Conservation (phyloP, 331 rosid species). For the Telfairia occidentalis region DNA sequence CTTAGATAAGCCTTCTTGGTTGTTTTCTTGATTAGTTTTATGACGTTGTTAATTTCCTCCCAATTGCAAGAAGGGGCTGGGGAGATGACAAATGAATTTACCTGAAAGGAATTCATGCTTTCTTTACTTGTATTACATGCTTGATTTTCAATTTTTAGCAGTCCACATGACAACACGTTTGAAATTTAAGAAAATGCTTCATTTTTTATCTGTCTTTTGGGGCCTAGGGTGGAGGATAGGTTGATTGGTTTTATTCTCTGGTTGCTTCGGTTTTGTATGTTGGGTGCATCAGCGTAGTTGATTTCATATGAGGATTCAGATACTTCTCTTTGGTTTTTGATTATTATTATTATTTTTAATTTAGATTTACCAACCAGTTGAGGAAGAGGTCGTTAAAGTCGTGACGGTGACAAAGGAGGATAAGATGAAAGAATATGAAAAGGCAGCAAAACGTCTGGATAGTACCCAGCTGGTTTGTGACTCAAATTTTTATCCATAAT, state of each 20-base stretch:
- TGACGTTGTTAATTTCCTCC: background rate
- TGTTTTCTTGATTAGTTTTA: background rate
- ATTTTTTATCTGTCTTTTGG: background rate
- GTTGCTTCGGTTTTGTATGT: background rate
- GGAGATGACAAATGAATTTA: background rate
- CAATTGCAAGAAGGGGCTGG: background rate
- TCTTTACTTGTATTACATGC: background rate
- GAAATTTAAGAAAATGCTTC: background rate
- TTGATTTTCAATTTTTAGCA: background rate
- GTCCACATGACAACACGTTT: background rate
- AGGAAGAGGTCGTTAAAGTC: slow-evolving; percentile 34
- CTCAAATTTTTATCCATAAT: background rate
- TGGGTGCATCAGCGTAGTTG: background rate
- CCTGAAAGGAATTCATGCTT: background rate
- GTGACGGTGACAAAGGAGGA: slow-evolving; percentile 34
- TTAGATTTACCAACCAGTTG: slow-evolving; percentile 32
- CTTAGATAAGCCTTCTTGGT: background rate
- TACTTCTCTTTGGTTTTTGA: background rate
- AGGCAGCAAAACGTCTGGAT: slow-evolving; percentile 56
- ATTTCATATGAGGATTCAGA: background rate
- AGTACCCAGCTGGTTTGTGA: slow-evolving; percentile 59
- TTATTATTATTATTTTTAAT: background rate
- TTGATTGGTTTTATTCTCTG: background rate
- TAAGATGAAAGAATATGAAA: slow-evolving; percentile 55
- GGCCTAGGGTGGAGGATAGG: background rate